These are phyloP conservation scores for Fusarium phyllophilum DNA, from an alignment of 2,329 filamentous ascomycete species.

Conservation along the genomic window DNA sequence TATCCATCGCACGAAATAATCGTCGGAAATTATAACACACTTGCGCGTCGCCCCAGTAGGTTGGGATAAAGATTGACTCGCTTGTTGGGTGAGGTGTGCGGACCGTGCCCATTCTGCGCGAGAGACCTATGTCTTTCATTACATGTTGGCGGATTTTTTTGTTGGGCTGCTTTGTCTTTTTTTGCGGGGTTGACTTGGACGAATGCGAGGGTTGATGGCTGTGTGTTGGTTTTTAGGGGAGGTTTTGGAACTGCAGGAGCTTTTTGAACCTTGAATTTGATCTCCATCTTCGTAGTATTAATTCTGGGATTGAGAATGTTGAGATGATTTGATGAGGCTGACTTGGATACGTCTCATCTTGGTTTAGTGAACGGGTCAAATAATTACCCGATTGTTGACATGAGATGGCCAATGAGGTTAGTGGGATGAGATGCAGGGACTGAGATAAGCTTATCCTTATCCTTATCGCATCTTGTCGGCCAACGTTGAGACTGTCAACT, in stretches of 20 bases:
- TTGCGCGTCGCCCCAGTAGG: slow-evolving; percentile 34
- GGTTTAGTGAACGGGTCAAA: neutral
- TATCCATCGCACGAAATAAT: slow-evolving; percentile 36
- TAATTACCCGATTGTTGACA: neutral
- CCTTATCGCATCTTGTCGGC: no score
- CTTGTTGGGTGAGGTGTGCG: neutral
- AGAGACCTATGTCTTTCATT: slow-evolving; percentile 31
- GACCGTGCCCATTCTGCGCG: slow-evolving; percentile 4
- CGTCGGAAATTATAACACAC: slow-evolving; percentile 33
- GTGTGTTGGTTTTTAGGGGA: neutral
- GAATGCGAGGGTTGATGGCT: slow-evolving; percentile 15
- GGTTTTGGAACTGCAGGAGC: neutral
- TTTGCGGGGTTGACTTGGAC: slow-evolving; percentile 27
- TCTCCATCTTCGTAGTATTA: neutral
- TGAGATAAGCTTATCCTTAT: neutral
- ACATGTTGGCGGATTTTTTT: slow-evolving; percentile 39
- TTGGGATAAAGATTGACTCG: neutral
- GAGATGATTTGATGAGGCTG: neutral
- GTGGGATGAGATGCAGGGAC: neutral
- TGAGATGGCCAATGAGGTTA: neutral
- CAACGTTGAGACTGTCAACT: no score
- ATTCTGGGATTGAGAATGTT: neutral
- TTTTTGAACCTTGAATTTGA: neutral
- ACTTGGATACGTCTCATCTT: neutral
- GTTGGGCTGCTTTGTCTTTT: slow-evolving; percentile 22